phyloP scores from a whole-genome alignment of 768 basidiomycete genomes.

The Mycena metata region DNA sequence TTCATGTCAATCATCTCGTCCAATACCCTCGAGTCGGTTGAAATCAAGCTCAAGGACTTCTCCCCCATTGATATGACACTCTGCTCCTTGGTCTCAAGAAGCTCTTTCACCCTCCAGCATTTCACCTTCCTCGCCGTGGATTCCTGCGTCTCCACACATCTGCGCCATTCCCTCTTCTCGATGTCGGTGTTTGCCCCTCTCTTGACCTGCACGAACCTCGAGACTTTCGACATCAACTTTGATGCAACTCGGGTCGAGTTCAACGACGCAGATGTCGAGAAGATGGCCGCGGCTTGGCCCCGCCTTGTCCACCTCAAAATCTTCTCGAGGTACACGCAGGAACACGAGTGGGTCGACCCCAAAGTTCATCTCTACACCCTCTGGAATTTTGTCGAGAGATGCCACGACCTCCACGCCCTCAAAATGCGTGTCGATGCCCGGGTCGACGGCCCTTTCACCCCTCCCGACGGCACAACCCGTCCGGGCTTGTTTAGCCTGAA shows the following conservation, averaged over 20 bases:
- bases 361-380: constrained; percentile 22
- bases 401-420: neutral
- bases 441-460: constrained; percentile 3
- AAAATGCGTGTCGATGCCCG: constrained; percentile 15
- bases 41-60: neutral
- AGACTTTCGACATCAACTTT: constrained; percentile 16
- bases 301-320: neutral
- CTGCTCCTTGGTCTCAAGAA: neutral
- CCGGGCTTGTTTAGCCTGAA: neutral
- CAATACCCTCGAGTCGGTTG: constrained; percentile 1
- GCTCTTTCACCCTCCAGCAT: neutral
- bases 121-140: neutral
- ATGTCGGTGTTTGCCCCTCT: constrained; percentile 13
- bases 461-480: neutral
- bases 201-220: constrained; percentile 14
- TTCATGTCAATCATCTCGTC: constrained; percentile 17
- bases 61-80: constrained; percentile 6
- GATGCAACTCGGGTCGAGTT: constrained; percentile 17
- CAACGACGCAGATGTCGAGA: constrained; percentile 4
- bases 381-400: constrained; percentile 8
- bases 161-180: constrained; percentile 3
- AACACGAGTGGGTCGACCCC: neutral
- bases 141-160: neutral
- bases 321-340: constrained; percentile 10
- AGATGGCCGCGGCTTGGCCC: constrained; percentile 13